Evolutionary conservation across 129 eudicot genomes (phyloP).

Genomic region (Chrysanthemum lavandulifolium): DNA sequence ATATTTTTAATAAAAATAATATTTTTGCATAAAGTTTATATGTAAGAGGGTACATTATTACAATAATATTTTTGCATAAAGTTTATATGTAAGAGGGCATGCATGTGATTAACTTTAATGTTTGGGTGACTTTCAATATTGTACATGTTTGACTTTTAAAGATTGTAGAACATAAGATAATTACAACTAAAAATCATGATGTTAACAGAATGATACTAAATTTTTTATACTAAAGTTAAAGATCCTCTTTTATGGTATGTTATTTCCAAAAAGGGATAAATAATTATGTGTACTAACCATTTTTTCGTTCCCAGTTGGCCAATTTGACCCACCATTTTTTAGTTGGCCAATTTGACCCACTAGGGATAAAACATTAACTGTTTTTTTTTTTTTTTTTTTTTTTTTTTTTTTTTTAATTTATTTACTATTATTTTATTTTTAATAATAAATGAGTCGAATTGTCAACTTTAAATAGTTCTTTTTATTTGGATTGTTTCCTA

Average conservation of each 20-base stretch:
- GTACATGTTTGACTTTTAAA: too few species aligned
- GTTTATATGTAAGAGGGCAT: too few species aligned
- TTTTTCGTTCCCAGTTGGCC: constrained; percentile 8
- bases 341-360: neutral
- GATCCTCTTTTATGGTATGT: too few species aligned
- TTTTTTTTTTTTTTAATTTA: too few species aligned
- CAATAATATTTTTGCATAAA: too few species aligned
- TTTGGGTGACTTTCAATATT: too few species aligned
- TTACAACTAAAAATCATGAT: too few species aligned
- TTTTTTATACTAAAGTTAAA: too few species aligned
- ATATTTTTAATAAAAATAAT: neutral
- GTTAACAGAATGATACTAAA: too few species aligned
- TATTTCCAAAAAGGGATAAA: too few species aligned
- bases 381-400: neutral
- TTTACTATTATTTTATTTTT: neutral
- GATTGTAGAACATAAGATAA: too few species aligned
- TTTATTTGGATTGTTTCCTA: neutral
- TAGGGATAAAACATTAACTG: neutral
- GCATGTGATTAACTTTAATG: too few species aligned
- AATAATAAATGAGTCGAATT: neutral
- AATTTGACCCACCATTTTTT: neutral
- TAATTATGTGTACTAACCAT: neutral
- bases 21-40: neutral
- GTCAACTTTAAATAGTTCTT: neutral
- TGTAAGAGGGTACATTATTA: neutral